Percentiles rank a stretch among this genome's conserved stretches.
Conservation (phyloP, 1,284 basidiomycete genomes). For the Abortiporus biennis region DNA sequence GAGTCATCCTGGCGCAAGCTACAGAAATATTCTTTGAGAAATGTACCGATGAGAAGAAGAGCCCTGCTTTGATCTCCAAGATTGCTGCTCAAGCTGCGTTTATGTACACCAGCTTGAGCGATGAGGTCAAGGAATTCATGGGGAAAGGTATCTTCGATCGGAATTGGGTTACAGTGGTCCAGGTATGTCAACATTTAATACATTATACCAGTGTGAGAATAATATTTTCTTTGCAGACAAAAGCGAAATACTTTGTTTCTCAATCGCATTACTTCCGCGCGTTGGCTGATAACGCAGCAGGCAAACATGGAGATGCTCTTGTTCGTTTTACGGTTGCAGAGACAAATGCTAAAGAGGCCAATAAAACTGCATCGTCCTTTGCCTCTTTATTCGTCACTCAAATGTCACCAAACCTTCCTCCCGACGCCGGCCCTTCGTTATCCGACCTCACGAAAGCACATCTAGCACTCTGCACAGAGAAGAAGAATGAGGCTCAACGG, state of each 20-base stretch:
- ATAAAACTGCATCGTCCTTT: slow-evolving; percentile 67
- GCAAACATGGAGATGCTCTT: slow-evolving; percentile 85
- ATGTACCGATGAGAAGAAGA: slow-evolving; percentile 87
- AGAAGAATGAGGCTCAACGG: slow-evolving; percentile 69
- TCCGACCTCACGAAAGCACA: slow-evolving; percentile 83
- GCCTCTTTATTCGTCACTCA: slow-evolving; percentile 66
- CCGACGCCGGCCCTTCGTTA: slow-evolving; percentile 78
- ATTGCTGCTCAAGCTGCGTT: slow-evolving; percentile 80
- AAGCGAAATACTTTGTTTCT: slow-evolving; percentile 86
- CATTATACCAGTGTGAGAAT: no score
- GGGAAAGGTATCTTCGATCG: slow-evolving; percentile 93
- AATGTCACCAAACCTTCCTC: slow-evolving; percentile 80
- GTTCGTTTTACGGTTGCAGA: slow-evolving; percentile 81
- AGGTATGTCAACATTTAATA: slow-evolving; percentile 51
- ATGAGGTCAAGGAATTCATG: slow-evolving; percentile 94
- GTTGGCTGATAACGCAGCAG: slow-evolving; percentile 69
- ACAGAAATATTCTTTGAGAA: slow-evolving; percentile 97
- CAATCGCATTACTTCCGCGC: slow-evolving; percentile 86
- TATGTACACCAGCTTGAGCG: slow-evolving; percentile 75
- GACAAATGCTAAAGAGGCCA: slow-evolving; percentile 79
- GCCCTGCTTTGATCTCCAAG: slow-evolving; percentile 74
- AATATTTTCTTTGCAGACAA: slow-evolving; percentile 57
- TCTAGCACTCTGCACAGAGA: slow-evolving; percentile 71
- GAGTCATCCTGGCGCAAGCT: slow-evolving; percentile 86
- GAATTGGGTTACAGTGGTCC: slow-evolving; percentile 87